Conservation (phyloP, 352 stramenopile genomes). For the Globisporangium cederbergense region DNA sequence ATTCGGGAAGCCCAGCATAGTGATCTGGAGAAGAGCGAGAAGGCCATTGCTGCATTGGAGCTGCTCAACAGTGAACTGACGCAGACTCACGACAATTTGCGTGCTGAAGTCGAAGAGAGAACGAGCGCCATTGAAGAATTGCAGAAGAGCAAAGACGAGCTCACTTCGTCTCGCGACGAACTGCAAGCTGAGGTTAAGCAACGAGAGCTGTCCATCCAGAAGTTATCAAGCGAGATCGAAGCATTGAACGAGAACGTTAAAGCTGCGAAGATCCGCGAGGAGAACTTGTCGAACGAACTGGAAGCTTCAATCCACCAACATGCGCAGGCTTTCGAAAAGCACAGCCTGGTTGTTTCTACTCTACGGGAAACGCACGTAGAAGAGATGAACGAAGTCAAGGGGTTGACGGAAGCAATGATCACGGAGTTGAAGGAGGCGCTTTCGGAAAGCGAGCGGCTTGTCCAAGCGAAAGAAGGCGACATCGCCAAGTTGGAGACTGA, state of each 20-base stretch:
- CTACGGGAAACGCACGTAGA: constrained; percentile 1
- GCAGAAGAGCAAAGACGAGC: background rate
- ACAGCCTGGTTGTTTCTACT: constrained; percentile 11
- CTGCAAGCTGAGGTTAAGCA: background rate
- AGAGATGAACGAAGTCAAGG: constrained; percentile 18
- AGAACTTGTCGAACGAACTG: constrained; percentile 3
- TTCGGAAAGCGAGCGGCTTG: background rate
- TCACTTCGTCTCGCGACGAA: background rate
- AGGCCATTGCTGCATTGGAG: background rate
- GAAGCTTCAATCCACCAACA: background rate
- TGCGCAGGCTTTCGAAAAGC: background rate
- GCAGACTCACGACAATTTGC: constrained; percentile 1
- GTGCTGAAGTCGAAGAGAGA: constrained; percentile 3
- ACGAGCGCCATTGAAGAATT: background rate
- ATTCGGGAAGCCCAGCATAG: background rate
- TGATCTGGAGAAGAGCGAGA: background rate
- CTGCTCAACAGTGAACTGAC: background rate
- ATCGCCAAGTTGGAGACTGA: constrained; percentile 14
- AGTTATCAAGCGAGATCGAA: constrained; percentile 1
- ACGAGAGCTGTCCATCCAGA: background rate
- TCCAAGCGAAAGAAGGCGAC: constrained; percentile 1
- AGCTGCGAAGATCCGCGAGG: background rate
- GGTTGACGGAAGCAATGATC: background rate
- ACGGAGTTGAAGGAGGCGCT: background rate
- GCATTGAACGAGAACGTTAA: background rate